Conservation (phyloP, 345 rosid genomes). For the Pelargonium nanum region DNA sequence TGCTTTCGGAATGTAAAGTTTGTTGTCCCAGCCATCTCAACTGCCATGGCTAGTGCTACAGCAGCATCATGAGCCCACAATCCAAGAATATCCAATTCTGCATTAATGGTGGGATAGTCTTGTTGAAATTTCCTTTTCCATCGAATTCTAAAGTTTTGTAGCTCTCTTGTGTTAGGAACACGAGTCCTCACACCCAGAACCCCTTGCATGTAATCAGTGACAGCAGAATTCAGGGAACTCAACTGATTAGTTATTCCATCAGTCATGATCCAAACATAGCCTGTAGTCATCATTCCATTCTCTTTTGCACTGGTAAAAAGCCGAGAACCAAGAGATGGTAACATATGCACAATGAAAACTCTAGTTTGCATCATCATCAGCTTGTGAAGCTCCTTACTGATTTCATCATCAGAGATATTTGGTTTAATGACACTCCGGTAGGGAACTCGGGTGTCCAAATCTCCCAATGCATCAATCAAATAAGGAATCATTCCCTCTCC, state of each 20-base stretch:
- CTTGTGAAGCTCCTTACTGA: constrained; percentile 38
- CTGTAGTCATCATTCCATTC: constrained; percentile 38
- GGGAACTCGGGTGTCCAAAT: constrained; percentile 27
- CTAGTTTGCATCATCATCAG: constrained; percentile 38
- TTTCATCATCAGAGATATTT: constrained; percentile 31
- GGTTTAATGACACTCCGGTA: constrained; percentile 34
- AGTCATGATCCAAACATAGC: constrained; percentile 41
- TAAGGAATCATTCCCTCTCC: constrained; percentile 43
- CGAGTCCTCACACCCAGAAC: constrained; percentile 30
- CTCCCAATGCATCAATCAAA: constrained; percentile 35
- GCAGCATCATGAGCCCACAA: constrained; percentile 46
- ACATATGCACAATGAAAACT: constrained; percentile 46
- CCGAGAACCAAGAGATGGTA: constrained; percentile 20
- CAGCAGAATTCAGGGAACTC: constrained; percentile 1
- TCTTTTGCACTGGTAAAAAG: constrained; percentile 33
- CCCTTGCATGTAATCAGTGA: constrained; percentile 32
- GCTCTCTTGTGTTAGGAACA: constrained; percentile 14
- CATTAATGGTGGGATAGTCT: constrained; percentile 13
- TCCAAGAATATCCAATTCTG: constrained; percentile 24
- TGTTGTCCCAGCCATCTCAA: constrained; percentile 27
- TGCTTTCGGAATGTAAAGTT: constrained; percentile 14
- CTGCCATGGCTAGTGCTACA: constrained; percentile 35
- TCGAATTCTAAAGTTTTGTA: constrained; percentile 15
- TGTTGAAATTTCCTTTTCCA: constrained; percentile 23
- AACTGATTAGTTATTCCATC: constrained; percentile 21